A percentile compares a stretch with the other conserved stretches of the same genome.
These are phyloP conservation scores for Phyllosticta ampelicida DNA, from an alignment of 2,329 filamentous ascomycete species.

Conservation along the genomic window DNA sequence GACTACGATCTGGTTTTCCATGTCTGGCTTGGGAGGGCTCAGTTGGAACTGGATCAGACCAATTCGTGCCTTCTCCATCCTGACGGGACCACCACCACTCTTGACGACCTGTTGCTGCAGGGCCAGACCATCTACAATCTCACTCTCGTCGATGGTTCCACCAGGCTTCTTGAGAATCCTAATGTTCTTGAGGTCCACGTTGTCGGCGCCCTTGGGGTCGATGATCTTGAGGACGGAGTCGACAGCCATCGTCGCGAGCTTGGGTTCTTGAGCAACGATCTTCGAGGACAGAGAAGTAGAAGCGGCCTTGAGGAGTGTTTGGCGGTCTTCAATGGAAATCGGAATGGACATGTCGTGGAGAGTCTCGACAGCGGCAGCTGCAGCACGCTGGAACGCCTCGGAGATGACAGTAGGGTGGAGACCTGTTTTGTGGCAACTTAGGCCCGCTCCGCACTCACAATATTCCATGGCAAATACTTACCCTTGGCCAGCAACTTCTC, in stretches of 20 bases:
- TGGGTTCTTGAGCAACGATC: constrained; percentile 96
- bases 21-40: constrained; percentile 96
- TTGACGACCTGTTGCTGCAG: constrained; percentile 89
- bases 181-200: constrained; percentile 94
- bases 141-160: constrained; percentile 95
- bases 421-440: constrained; percentile 23
- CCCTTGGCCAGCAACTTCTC: constrained; percentile 85
- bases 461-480: constrained; percentile 8
- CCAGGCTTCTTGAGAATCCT: constrained; percentile 96
- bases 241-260: constrained; percentile 94
- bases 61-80: constrained; percentile 96
- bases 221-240: constrained; percentile 94
- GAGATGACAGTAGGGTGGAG: constrained; percentile 98
- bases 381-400: constrained; percentile 92
- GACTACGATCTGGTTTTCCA: constrained; percentile 99
- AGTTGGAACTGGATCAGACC: constrained; percentile 98
- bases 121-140: constrained; percentile 90
- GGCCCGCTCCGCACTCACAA: not conserved
- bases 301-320: constrained; percentile 87
- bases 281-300: constrained; percentile 97
- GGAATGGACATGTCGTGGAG: constrained; percentile 94
- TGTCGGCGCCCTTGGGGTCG: constrained; percentile 88
- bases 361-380: constrained; percentile 75
- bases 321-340: constrained; percentile 76
- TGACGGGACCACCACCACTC: constrained; percentile 76